phyloP scores from a whole-genome alignment of 2,329 filamentous ascomycete genomes.

The Metarhizium humberi region DNA sequence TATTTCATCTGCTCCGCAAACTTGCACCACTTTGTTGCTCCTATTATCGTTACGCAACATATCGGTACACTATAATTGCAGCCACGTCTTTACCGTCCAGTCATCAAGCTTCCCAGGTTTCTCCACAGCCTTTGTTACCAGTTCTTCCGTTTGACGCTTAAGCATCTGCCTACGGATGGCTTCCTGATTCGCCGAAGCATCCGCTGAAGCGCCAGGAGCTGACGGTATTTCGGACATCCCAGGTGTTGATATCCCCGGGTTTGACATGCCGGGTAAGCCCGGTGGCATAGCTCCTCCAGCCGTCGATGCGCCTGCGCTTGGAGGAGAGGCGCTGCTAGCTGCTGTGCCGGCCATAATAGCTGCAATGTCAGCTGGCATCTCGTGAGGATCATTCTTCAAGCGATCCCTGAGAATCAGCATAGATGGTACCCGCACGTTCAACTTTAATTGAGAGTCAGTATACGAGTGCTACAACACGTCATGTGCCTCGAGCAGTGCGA shows the following conservation, averaged over 20 bases:
- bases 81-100: slow-evolving; percentile 9
- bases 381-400: slow-evolving; percentile 5
- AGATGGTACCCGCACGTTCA: slow-evolving; percentile 48
- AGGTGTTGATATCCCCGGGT: neutral
- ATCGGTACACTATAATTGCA: slow-evolving; percentile 2
- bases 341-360: neutral
- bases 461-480: neutral
- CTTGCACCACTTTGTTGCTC: no score
- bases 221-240: neutral
- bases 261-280: neutral
- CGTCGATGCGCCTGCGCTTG: neutral
- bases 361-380: neutral
- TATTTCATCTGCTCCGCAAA: no score
- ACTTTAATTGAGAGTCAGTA: slow-evolving; percentile 22
- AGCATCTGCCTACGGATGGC: slow-evolving; percentile 6
- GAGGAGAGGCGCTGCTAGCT: neutral
- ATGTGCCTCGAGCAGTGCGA: neutral
- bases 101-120: slow-evolving; percentile 6
- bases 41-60: neutral
- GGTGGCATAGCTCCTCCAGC: neutral
- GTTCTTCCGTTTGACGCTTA: slow-evolving; percentile 8
- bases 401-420: slow-evolving; percentile 48
- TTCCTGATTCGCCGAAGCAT: slow-evolving; percentile 2
- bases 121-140: slow-evolving; percentile 9
- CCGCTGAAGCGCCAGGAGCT: neutral